Conservation (phyloP, 306 rosid genomes). For the Ziziphus jujuba region DNA sequence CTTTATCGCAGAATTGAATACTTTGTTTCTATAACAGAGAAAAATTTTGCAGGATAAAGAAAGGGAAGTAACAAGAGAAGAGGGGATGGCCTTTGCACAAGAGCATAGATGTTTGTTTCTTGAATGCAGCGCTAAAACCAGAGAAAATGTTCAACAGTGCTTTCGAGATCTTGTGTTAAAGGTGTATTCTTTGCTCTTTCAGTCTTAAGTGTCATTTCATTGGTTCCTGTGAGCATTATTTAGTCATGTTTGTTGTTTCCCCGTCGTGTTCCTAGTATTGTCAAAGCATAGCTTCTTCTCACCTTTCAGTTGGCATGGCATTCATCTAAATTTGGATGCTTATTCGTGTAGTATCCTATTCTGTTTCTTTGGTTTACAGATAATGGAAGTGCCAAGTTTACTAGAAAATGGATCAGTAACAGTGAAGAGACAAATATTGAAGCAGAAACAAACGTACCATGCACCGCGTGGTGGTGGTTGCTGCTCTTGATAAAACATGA, state of each 20-base stretch:
- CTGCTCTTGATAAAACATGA: slow-evolving; percentile 43
- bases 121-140: slow-evolving; percentile 83
- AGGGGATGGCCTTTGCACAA: slow-evolving; percentile 80
- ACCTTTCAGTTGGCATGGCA: background rate
- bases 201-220: background rate
- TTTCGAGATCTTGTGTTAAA: slow-evolving; percentile 63
- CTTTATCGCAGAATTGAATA: background rate
- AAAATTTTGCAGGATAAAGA: slow-evolving; percentile 54
- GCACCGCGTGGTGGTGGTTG: slow-evolving; percentile 43
- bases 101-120: slow-evolving; percentile 66
- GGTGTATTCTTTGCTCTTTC: slow-evolving; percentile 38
- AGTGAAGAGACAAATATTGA: slow-evolving; percentile 56
- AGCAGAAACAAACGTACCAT: slow-evolving; percentile 41
- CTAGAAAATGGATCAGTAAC: slow-evolving; percentile 63
- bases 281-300: background rate
- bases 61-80: slow-evolving; percentile 76
- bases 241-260: too few relatives aligned
- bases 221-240: background rate
- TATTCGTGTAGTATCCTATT: slow-evolving; percentile 1
- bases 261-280: too few relatives aligned
- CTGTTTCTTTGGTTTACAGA: slow-evolving; percentile 42
- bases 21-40: background rate
- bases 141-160: slow-evolving; percentile 82
- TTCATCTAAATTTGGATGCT: slow-evolving; percentile 11
- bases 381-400: slow-evolving; percentile 66